These are phyloP conservation scores for Sugiyamaella xylanicola DNA, from an alignment of 1,139 yeast species.

Conservation along the genomic window DNA sequence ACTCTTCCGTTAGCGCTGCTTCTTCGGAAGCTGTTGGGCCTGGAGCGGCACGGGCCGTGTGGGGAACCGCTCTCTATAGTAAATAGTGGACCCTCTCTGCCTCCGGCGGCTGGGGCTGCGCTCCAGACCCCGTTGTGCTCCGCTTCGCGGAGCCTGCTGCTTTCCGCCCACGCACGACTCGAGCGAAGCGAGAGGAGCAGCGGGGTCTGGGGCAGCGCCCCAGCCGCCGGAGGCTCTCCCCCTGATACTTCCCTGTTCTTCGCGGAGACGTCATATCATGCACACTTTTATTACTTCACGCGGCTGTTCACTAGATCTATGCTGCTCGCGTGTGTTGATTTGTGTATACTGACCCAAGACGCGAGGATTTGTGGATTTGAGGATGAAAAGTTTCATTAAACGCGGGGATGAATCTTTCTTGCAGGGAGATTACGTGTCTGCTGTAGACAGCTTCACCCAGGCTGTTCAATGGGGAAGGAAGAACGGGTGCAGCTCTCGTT, in stretches of 20 bases:
- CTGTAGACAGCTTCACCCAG: conserved; percentile 11
- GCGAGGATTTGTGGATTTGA: too few relatives aligned
- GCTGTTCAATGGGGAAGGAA: conserved; percentile 6
- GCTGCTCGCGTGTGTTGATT: too few relatives aligned
- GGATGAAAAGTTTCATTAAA: conserved; percentile 7
- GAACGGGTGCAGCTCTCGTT: conserved; percentile 3
- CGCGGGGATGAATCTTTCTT: conserved; percentile 7
- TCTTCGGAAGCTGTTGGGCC: too few relatives aligned
- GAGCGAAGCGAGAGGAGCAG: too few relatives aligned
- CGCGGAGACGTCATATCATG: neutral
- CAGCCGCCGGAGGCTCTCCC: too few relatives aligned
- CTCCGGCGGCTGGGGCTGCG: neutral
- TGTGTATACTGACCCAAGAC: neutral
- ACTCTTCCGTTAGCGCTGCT: too few relatives aligned
- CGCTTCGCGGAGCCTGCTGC: neutral
- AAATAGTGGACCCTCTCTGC: too few relatives aligned
- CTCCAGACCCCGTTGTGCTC: neutral
- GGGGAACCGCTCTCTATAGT: too few relatives aligned
- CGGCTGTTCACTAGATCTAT: neutral
- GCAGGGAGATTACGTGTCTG: neutral
- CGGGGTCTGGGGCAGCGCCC: neutral
- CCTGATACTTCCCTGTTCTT: too few relatives aligned
- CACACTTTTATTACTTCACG: neutral
- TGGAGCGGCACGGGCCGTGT: too few relatives aligned
- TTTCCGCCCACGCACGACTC: too few relatives aligned